A percentile compares a stretch with the other conserved stretches of the same genome.
Conservation (phyloP, 768 basidiomycete species). For the Coprinellus micaceus region DNA sequence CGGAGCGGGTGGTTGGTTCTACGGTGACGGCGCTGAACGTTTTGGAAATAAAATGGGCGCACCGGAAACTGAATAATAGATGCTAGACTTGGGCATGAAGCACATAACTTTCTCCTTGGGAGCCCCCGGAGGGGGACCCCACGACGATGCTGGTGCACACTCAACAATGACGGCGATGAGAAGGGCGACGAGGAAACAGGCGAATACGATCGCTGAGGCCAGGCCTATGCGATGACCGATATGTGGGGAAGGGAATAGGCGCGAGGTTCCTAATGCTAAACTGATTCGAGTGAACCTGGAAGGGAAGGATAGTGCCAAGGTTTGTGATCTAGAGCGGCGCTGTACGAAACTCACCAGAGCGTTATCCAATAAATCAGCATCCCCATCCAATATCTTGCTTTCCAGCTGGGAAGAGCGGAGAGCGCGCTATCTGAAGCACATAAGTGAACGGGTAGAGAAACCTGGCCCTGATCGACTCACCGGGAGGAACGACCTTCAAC, state of each 20-base stretch:
- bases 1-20: background rate
- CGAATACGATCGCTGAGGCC: background rate
- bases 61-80: background rate
- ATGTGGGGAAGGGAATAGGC: background rate
- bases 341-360: background rate
- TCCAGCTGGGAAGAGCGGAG: background rate
- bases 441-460: background rate
- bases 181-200: background rate
- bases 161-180: background rate
- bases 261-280: background rate
- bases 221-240: background rate
- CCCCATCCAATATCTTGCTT: background rate
- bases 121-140: background rate
- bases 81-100: background rate
- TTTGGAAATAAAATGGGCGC: background rate
- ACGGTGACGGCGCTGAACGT: background rate
- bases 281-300: background rate
- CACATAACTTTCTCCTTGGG: background rate
- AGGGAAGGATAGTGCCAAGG: background rate
- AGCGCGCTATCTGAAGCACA: background rate
- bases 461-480: background rate
- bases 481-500: background rate
- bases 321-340: background rate
- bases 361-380: background rate
- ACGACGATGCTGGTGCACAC: background rate